Evolutionary conservation across 495 filamentous ascomycete species (phyloP), one percentile per base, ranked within the genome.

Genomic region (Echria macrotheca): DNA sequence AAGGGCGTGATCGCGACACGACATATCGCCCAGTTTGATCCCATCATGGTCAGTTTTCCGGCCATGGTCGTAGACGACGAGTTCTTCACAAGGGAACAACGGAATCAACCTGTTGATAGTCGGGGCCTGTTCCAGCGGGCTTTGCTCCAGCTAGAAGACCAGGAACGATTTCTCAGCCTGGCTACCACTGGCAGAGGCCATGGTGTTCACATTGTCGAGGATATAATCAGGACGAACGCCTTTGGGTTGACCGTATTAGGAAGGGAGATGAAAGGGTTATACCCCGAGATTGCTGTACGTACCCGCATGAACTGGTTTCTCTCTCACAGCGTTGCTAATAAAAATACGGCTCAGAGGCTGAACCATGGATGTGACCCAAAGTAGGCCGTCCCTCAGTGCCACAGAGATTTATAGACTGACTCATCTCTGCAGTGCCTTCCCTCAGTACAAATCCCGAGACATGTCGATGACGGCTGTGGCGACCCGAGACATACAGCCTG

Each of bases 131-230:
- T 66, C 21, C 52, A 63, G 19, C 43, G 43, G 4, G 57, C 55
- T 2, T 29, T 59, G 8, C 49, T 60, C 17, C 60, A 63, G 48
- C 33, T 68, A 23, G 37, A 51, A 3, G 57, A 69, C 29, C n/a
- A 50, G 47, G 41, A 61, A 22, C 49, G 59, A 15, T 31, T 66
- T 1, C 11, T 57, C 32, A 36, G 41, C 1, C 19, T 87, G 54
- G 80, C 86, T 24, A 81, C 84, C 52, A 87, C 85, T 62, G 86
- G 85, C 61, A 83, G 78, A 4, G 56, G 55, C 0, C 54, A 49
- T 0, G 49, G 59, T 15, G 50, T 64, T 1, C 63, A 68, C 36
- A 53, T 65, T 1, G 45, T 68, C 1, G 61, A 68, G 21, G 67
- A 68, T 48, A 56, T 64, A 2, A 19, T 66, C 3, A 49, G 63